Evolutionary conservation across 768 basidiomycete genomes (phyloP), one percentile per base, ranked within the genome.

Genomic region (Lyophyllum semitale): DNA sequence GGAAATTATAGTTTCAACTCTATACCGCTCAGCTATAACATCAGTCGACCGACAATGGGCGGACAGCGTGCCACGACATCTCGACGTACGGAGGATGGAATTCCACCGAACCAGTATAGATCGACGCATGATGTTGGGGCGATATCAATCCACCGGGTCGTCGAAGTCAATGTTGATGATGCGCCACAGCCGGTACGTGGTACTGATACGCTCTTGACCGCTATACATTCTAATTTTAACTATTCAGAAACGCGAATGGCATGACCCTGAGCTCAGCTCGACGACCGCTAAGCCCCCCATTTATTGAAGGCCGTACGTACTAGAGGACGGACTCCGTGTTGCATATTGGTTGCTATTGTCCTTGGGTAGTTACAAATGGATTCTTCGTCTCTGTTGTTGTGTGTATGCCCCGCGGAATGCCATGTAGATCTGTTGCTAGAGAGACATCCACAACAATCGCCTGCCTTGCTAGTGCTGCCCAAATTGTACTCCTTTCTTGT

Each of bases 151-250:
- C 63, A 63, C 26, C 61, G 59, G 8, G 62, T 63, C 3, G 59
- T 68, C 8, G 59, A 66, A 25, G 51, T 68, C 25, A 60, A 59
- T 41, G 61, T 66, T 13, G 59, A 63, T 23, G 46, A 51, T 37
- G 33, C 49, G 25, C 42, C 26, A 33, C 54, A 53, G 38, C 41
- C 49, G 13, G 57, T 59, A n/a, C 32, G 54, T 55, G 6, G 33
- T 32, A 23, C 32, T 35, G 6, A 8, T 47, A 26, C 32, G 12
- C 42, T 37, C 18, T 44, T 15, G 17, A 20, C 38, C 13, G 22
- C 8, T 6, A 11, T 8, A n/a, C 2, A 50, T 43, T 2, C 12
- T 53, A 25, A 53, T 18, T 5, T 15, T 6, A 1, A 29, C 6
- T 12, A n/a, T 18, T 18, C 32, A 54, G 48, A 58, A 42, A 58